Conservation (phyloP, 768 basidiomycete species). For the Suillus decipiens region DNA sequence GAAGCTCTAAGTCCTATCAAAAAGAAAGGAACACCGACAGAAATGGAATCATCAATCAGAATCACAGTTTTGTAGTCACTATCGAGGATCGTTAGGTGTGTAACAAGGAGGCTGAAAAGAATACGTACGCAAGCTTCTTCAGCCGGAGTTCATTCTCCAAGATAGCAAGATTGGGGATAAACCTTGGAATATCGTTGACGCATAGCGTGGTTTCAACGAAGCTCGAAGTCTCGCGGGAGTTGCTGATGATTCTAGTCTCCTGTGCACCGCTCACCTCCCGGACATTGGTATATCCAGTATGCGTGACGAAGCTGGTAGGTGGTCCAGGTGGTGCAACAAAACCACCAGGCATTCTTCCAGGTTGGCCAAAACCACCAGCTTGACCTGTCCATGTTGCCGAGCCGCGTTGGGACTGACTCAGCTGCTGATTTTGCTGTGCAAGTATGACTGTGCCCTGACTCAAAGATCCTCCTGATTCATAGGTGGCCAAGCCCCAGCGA, state of each 20-base stretch:
- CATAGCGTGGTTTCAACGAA: background rate
- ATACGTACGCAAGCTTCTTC: slow-evolving; percentile 11
- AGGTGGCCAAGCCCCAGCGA: slow-evolving; percentile 8
- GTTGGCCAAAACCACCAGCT: slow-evolving; percentile 23
- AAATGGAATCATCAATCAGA: slow-evolving; percentile 33
- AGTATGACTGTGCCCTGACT: slow-evolving; percentile 33
- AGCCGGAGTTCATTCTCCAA: slow-evolving; percentile 1
- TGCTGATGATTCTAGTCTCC: background rate
- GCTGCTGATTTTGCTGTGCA: slow-evolving; percentile 18
- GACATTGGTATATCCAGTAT: background rate
- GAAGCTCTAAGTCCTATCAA: background rate
- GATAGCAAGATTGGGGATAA: slow-evolving; percentile 16
- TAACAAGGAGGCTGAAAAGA: slow-evolving; percentile 1
- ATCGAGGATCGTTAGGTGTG: slow-evolving; percentile 2
- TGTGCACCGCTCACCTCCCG: background rate
- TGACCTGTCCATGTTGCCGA: slow-evolving; percentile 8
- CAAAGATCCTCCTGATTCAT: slow-evolving; percentile 15
- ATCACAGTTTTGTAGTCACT: slow-evolving; percentile 34
- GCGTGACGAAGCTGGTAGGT: background rate
- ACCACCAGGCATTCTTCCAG: background rate
- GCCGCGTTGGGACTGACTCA: slow-evolving; percentile 9
- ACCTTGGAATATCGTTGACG: slow-evolving; percentile 12
- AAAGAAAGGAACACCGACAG: slow-evolving; percentile 16
- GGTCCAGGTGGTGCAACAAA: background rate
- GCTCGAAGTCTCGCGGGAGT: background rate